Evolutionary conservation across 2,329 filamentous ascomycete genomes (phyloP).

Genomic region (Colletotrichum filicis): DNA sequence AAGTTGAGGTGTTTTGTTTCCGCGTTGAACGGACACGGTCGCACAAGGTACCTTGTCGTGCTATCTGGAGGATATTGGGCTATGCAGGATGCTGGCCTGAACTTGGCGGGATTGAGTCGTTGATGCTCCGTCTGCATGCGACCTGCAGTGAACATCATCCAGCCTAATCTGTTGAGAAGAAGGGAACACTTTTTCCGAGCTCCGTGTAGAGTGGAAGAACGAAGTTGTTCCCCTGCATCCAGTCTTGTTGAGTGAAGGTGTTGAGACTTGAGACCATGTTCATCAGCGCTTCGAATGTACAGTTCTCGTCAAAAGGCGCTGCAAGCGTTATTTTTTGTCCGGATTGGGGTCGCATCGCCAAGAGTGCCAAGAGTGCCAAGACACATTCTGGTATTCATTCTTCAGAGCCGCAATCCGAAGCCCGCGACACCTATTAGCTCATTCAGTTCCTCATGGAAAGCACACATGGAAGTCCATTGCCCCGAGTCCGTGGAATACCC

Average conservation of each 20-base stretch:
- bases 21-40: background rate
- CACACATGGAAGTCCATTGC: background rate
- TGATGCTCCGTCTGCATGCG: too few relatives aligned
- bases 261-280: background rate
- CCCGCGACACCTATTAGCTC: background rate
- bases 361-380: background rate
- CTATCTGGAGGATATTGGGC: too few relatives aligned
- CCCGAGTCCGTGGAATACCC: background rate
- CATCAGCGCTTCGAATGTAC: background rate
- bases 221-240: background rate
- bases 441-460: background rate
- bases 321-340: background rate
- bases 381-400: background rate
- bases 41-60: too few relatives aligned
- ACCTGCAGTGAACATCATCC: too few relatives aligned
- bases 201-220: background rate
- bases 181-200: too few relatives aligned
- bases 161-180: too few relatives aligned
- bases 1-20: background rate
- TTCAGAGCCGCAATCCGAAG: background rate
- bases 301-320: background rate
- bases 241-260: background rate
- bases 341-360: background rate
- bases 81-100: too few relatives aligned
- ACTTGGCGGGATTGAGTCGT: background rate